These are phyloP conservation scores for Microbotryum intermedium DNA, from an alignment of 1,284 basidiomycete species.

Conservation along the genomic window DNA sequence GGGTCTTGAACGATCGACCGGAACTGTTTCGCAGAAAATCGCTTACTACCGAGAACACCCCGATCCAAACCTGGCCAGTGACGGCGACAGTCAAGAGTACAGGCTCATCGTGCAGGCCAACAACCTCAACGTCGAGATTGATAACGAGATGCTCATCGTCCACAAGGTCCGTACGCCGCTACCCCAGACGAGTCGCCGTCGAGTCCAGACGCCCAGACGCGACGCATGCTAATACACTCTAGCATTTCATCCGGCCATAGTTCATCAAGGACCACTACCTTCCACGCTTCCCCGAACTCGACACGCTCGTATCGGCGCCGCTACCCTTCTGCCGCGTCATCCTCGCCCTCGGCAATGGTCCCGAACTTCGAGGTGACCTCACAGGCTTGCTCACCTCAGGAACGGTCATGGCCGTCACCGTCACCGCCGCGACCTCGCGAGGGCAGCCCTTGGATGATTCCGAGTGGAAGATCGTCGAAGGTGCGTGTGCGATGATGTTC, in stretches of 20 bases:
- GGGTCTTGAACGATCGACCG: neutral
- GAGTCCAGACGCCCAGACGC: too few relatives aligned
- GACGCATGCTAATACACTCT: too few relatives aligned
- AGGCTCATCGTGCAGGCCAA: constrained; percentile 93
- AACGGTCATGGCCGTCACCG: constrained; percentile 89
- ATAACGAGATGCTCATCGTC: constrained; percentile 94
- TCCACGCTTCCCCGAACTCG: constrained; percentile 91
- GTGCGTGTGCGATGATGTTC: constrained; percentile 79
- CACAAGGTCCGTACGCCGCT: constrained; percentile 61
- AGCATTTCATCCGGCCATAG: constrained; percentile 40
- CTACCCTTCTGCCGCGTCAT: constrained; percentile 89
- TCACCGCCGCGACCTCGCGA: constrained; percentile 84
- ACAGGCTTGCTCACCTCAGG: constrained; percentile 77
- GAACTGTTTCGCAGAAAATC: constrained; percentile 57
- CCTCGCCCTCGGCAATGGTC: constrained; percentile 73
- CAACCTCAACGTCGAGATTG: constrained; percentile 95
- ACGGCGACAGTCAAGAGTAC: constrained; percentile 85
- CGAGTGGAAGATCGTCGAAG: constrained; percentile 72
- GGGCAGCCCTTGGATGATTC: constrained; percentile 62
- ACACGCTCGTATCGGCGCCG: constrained; percentile 80
- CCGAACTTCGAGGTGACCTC: constrained; percentile 59
- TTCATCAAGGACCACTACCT: constrained; percentile 98
- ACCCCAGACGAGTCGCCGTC: neutral
- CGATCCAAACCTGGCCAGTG: constrained; percentile 57
- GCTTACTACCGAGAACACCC: constrained; percentile 70